Evolutionary conservation across 1,284 basidiomycete species (phyloP), one percentile per base, ranked within the genome.

Genomic region (Anthracocystis setariae): DNA sequence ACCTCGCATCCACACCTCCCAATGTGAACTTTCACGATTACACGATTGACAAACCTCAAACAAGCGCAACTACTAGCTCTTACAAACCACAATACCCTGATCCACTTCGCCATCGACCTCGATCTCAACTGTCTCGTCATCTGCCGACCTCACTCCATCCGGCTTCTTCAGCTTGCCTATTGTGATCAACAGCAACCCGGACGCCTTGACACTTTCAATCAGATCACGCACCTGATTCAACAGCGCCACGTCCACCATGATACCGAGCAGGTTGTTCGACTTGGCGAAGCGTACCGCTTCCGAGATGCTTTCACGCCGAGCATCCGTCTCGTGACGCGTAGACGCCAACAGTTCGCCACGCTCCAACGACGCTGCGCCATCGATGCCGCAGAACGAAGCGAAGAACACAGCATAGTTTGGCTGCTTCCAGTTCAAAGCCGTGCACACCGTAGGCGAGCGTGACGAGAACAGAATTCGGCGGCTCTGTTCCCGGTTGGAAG

Each of bases 391-490:
- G 79, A 89, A 89, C 12, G 91, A 91, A 8, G 90, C 90, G 83
- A 98, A 92, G 85, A 98, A 96, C 27, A 98, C 95, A 51, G 96
- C 84, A 91, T 93, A 97, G 83, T 98, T 98, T 17, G 96, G 96
- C 84, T 99, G 96, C 85, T 99, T 99, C 94, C 96, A 98, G 83
- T 98, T 98, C 56, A 98, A 84, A 17, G 91, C 90, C 3, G 91
- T 89, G 58, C 81, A 82, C 4, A 79, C 81, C 21, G 78, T 80
- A 7, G 81, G 80, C 24, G 71, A 75, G 5, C 74, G 38, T 17
- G 77, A 80, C 8, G 74, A 74, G 40, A 82, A 82, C 29, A 82
- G 54, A 17, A 82, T 73, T 57, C 78, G 79, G 24, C 81, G 70
- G 43, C 74, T 74, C 51, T 78, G 74, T 25, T 69, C 60, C 20